phyloP scores from a whole-genome alignment of 2,329 filamentous ascomycete species.

The Aphanocladium album region DNA sequence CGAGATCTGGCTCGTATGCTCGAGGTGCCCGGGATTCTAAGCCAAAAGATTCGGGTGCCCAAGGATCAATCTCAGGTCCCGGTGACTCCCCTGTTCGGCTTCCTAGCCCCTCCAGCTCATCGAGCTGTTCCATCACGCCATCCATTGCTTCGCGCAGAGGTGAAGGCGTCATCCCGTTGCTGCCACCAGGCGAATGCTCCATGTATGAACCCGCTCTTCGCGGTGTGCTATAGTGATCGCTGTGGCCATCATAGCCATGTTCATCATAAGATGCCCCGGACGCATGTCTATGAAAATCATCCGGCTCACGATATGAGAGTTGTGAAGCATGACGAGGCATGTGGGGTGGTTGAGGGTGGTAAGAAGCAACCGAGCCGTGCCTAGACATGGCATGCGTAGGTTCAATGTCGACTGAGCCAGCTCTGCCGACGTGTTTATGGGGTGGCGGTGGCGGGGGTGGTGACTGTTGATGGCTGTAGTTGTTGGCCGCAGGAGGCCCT shows the following conservation, averaged over 20 bases:
- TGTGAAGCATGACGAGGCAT: slow-evolving; percentile 11
- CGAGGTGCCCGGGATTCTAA: slow-evolving; percentile 34
- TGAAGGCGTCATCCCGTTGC: slow-evolving; percentile 71
- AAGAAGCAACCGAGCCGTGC: slow-evolving; percentile 32
- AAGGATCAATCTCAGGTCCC: slow-evolving; percentile 62
- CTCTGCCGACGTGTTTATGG: slow-evolving; percentile 20
- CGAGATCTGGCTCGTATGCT: slow-evolving; percentile 22
- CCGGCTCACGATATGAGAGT: slow-evolving; percentile 5
- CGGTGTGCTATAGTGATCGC: slow-evolving; percentile 43
- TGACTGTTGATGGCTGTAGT: slow-evolving; percentile 22
- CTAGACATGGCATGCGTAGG: slow-evolving; percentile 24
- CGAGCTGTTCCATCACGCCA: slow-evolving; percentile 90
- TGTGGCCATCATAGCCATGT: slow-evolving; percentile 19
- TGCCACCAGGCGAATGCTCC: slow-evolving; percentile 57
- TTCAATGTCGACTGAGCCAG: slow-evolving; percentile 21
- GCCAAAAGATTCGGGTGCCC: slow-evolving; percentile 86
- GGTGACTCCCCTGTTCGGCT: slow-evolving; percentile 53
- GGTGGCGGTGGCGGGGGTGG: slow-evolving; percentile 31
- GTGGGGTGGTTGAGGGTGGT: slow-evolving; percentile 19
- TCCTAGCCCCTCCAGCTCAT: slow-evolving; percentile 61
- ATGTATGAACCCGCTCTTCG: slow-evolving; percentile 59
- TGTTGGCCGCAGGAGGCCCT: slow-evolving; percentile 32
- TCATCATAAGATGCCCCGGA: slow-evolving; percentile 39
- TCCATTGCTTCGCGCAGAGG: slow-evolving; percentile 94
- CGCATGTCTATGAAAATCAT: slow-evolving; percentile 31